Evolutionary conservation across 805 yeast genomes (phyloP).

Genomic region (Sugiyamaella qingdaonensis): DNA sequence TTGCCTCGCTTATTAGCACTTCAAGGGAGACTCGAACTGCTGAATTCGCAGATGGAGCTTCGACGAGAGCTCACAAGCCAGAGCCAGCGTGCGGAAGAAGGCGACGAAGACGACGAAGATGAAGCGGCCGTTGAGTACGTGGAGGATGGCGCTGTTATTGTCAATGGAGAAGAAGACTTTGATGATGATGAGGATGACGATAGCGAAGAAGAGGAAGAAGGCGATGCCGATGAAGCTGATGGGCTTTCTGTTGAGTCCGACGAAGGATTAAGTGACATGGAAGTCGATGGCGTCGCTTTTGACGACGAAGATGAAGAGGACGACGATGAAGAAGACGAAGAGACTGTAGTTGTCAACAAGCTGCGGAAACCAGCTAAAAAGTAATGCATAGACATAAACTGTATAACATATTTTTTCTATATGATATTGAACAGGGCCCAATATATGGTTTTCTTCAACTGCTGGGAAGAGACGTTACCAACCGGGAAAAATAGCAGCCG

Average conservation of each 20-base stretch:
- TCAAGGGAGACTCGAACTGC: conserved; percentile 79
- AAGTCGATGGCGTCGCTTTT: conserved; percentile 12
- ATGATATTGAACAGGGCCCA: too few relatives aligned
- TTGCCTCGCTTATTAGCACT: conserved; percentile 69
- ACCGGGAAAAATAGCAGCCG: neutral
- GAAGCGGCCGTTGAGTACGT: conserved; percentile 35
- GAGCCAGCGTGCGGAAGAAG: conserved; percentile 34
- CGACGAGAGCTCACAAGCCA: conserved; percentile 47
- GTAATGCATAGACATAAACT: conserved; percentile 2
- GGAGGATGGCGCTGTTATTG: conserved; percentile 39
- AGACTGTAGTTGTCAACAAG: neutral
- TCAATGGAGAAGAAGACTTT: conserved; percentile 45
- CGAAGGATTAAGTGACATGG: conserved; percentile 16
- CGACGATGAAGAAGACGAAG: conserved; percentile 16
- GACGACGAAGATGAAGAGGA: conserved; percentile 21
- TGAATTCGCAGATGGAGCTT: conserved; percentile 69
- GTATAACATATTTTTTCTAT: neutral
- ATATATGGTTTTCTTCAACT: neutral
- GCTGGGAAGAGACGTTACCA: too few relatives aligned
- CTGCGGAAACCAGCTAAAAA: neutral
- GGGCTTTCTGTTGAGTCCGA: conserved; percentile 20
- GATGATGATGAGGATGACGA: conserved; percentile 30
- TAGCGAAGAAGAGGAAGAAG: conserved; percentile 43
- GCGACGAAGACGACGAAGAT: conserved; percentile 28
- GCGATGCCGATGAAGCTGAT: conserved; percentile 36